phyloP scores from a whole-genome alignment of 345 rosid species.

The Pseudoturritis turrita region DNA sequence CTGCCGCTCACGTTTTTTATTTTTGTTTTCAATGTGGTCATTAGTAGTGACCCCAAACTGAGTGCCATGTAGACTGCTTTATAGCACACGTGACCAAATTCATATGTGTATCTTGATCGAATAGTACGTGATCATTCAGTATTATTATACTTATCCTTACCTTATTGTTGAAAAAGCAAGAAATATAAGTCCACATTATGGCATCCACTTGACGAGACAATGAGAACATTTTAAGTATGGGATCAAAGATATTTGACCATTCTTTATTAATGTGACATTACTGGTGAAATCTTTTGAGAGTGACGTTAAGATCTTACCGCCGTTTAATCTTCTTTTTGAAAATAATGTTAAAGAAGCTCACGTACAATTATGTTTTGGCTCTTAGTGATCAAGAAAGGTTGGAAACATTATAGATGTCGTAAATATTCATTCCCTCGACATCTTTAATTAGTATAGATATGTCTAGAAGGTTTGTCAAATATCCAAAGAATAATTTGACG shows the following conservation, averaged over 20 bases:
- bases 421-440: not conserved
- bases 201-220: constrained; percentile 24
- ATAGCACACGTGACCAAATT: not conserved
- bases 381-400: constrained; percentile 17
- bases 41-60: too few relatives aligned
- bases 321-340: constrained; percentile 13
- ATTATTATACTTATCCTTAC: not conserved
- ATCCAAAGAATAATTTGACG: constrained; percentile 4
- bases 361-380: constrained; percentile 6
- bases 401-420: not conserved
- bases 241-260: constrained; percentile 19
- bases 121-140: not conserved
- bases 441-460: not conserved
- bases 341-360: not conserved
- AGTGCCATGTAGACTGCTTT: not conserved
- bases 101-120: not conserved
- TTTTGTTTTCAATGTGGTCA: not conserved
- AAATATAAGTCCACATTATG: not conserved
- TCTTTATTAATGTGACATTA: constrained; percentile 23
- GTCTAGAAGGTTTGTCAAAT: not conserved
- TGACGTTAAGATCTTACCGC: constrained; percentile 20
- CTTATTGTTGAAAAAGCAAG: not conserved
- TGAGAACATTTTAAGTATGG: constrained; percentile 2
- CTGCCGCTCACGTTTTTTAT: constrained; percentile 32
- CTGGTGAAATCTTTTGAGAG: constrained; percentile 11